Base-by-base conservation (phyloP, 768 basidiomycete species). In the Suillus weaverae region DNA sequence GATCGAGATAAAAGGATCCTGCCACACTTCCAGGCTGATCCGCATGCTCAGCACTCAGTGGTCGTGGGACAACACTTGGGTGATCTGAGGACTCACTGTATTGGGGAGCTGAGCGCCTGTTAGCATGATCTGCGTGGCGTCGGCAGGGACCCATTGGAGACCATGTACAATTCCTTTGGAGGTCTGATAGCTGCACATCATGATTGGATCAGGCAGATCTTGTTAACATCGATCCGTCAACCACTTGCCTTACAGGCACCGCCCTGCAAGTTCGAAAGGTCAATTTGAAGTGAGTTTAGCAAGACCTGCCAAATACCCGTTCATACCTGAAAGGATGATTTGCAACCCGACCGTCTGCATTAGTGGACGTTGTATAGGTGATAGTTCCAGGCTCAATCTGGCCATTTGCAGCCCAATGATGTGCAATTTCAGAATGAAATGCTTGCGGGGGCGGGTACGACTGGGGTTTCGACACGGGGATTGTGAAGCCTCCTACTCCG, bases 241-340 rank as follows among this genome's bases (percentile, higher is more conserved):
- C 61, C 51, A 75, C 79, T 61, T 72, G 90, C 91, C 89, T 91
- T 44, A 90, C 90, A 64, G 88, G 76, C 44, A 91, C 87, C 62
- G 90, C 90, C 78, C 90, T 92, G 63, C 43, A 63, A 50, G 68
- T 70, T 43, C 51, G 55, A 59, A 64, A 30, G 50, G 41, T 51
- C 63, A 61, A 63, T 54, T 55, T 38, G 41, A 59, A 20, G 64
- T 14, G 14, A 14, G n/a, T 35, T 50, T 50, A n/a, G 59, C 11
- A 43, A 48, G 53, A 54, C 2, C 10, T 33, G 5, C 11, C 57
- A 46, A 55, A 62, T 54, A 33, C 2, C 2, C 16, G 48, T 36
- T 77, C 86, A 67, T 70, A 90, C 91, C 80, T 92, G 85, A 91
- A 93, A 20, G 86, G 83, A 70, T 92, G 88, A 72, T 92, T 92